Conservation (phyloP, 106 monocot species). For the Acanthochlamys bracteata region DNA sequence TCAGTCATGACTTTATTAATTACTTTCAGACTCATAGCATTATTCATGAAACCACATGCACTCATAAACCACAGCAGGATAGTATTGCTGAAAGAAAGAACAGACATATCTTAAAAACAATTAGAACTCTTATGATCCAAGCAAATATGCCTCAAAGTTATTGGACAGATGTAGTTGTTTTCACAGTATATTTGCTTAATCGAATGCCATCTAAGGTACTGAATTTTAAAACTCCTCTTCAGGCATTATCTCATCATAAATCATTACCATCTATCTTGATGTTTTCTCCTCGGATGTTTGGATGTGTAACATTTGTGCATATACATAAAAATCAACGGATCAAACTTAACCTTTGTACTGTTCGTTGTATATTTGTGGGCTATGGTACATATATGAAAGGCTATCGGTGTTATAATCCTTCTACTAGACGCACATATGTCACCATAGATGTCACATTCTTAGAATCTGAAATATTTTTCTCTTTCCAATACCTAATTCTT, state of each 20-base stretch:
- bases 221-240: not conserved
- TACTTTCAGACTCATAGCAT: not conserved
- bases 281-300: not conserved
- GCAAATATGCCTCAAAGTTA: too few relatives aligned
- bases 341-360: constrained; percentile 1
- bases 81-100: not conserved
- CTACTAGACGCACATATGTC: not conserved
- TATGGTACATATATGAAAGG: constrained; percentile 1
- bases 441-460: not conserved
- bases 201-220: constrained; percentile 1
- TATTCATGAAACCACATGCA: not conserved
- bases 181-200: constrained; percentile 1
- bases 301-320: constrained; percentile 7
- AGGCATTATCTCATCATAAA: too few relatives aligned
- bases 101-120: too few relatives aligned
- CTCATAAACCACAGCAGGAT: constrained; percentile 3
- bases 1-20: not conserved
- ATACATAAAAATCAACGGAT: not conserved
- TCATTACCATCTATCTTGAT: not conserved
- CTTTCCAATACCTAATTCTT: not conserved
- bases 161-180: constrained; percentile 2
- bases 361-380: not conserved
- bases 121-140: not conserved
- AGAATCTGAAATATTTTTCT: not conserved
- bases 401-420: constrained; percentile 5